Conservation (phyloP, 2,329 filamentous ascomycete species). For the Monascus ruber region DNA sequence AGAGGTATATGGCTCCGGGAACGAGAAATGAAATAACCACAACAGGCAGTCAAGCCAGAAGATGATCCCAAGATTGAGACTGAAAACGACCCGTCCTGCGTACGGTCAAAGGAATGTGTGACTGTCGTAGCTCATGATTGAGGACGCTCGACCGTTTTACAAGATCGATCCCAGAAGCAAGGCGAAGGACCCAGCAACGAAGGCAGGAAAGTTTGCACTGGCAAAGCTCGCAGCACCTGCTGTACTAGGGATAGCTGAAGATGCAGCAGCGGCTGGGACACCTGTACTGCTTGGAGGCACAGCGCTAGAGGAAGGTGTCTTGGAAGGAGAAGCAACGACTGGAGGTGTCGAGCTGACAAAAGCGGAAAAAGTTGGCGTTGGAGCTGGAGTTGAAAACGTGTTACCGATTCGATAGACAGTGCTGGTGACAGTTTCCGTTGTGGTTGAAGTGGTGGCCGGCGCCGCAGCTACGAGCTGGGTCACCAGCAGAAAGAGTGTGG, state of each 20-base stretch:
- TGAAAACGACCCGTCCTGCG: no score
- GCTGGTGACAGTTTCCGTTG: constrained; percentile 31
- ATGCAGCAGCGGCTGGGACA: neutral
- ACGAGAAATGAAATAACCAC: no score
- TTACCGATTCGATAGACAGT: constrained; percentile 35
- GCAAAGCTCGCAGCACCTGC: constrained; percentile 7
- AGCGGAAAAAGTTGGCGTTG: constrained; percentile 6
- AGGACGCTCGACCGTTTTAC: constrained; percentile 10
- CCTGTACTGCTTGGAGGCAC: neutral
- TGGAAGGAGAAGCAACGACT: neutral
- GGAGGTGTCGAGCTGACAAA: constrained; percentile 13
- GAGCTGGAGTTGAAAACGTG: constrained; percentile 15
- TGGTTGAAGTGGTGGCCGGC: constrained; percentile 16
- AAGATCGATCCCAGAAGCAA: constrained; percentile 23
- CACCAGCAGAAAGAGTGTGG: constrained; percentile 23
- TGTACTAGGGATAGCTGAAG: constrained; percentile 4
- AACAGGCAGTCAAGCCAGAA: no score
- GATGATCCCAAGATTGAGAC: no score
- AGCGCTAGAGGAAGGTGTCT: neutral
- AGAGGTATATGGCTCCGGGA: constrained; percentile 8
- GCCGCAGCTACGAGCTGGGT: constrained; percentile 20
- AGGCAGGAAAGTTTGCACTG: constrained; percentile 13
- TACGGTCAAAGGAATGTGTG: no score
- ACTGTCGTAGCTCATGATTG: neutral
- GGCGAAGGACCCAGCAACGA: constrained; percentile 28